Base-by-base conservation (phyloP, 345 rosid genomes). In the Acer campestre region DNA sequence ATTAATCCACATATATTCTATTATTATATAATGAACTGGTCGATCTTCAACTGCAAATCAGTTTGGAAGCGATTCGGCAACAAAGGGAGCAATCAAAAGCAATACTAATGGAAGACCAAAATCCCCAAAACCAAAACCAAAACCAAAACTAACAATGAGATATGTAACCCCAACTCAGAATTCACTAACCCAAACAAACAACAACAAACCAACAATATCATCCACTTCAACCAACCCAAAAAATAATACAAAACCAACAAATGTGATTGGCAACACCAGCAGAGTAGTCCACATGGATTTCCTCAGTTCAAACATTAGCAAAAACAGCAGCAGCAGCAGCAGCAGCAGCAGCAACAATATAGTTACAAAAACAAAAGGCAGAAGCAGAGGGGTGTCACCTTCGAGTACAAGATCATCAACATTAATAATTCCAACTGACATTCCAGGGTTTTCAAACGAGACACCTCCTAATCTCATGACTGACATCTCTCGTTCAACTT, bases 381-480 rank as follows among this genome's bases (percentile, higher is more conserved):
- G 46, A 44, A 81, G 78, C 25, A 80, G 83, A 69, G 87, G 78
- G 8, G 78, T 76, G 49, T 82, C 90, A 10, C 86, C 90, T n/a
- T 67, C 78, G 6, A 7, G 10, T 42, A 56, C 67, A 14, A 81
- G 88, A 68, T 76, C 84, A 46, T 77, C 59, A 11, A 74, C 84
- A 46, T 77, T 53, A 11, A 74, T 84, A 7, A 71, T 84, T 64
- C 70, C 84, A 4, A 9, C 70, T 68, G 82, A 82, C 68, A 77
- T 79, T 68, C 75, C 64, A 1, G 87, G 84, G 13, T 77, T 86
- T 49, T 75, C 86, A 22, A 23, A 80, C 5, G 81, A 85, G 18
- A 64, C 84, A 1, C 91, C 89, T 31, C 82, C 84, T 22, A 84
- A 90, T 73, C 74, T 86, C 2, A 79, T 73, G 80, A 83, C 81